Evolutionary conservation across 179 eudicot species (phyloP).

Genomic region (Spinacia oleracea): DNA sequence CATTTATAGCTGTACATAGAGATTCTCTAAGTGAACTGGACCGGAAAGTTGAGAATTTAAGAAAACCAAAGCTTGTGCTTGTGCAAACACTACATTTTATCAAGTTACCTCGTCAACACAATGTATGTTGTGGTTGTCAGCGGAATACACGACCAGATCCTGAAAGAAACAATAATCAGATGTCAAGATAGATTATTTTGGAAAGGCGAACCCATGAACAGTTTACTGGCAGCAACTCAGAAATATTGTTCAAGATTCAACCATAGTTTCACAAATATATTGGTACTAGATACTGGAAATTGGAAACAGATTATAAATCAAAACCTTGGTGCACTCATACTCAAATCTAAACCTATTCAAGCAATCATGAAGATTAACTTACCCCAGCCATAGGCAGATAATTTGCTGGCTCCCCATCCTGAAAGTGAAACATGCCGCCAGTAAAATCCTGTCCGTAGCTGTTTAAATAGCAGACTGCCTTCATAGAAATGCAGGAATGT

Average conservation of each 20-base stretch:
- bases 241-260: background rate
- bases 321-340: background rate
- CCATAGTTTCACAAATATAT: background rate
- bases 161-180: constrained; percentile 26
- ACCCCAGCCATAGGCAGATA: constrained; percentile 83
- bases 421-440: constrained; percentile 92
- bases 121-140: constrained; percentile 76
- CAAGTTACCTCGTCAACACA: constrained; percentile 83
- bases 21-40: background rate
- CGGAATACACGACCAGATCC: constrained; percentile 87
- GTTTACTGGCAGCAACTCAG: constrained; percentile 7
- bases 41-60: background rate
- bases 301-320: background rate
- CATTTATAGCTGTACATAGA: background rate
- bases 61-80: background rate
- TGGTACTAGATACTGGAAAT: background rate
- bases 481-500: constrained; percentile 18
- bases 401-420: constrained; percentile 72
- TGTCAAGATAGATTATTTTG: constrained; percentile 14
- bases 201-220: constrained; percentile 5
- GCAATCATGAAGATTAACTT: constrained; percentile 32
- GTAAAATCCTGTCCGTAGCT: constrained; percentile 63
- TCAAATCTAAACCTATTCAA: background rate
- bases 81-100: background rate
- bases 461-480: constrained; percentile 95